Evolutionary conservation across 2,329 filamentous ascomycete species (phyloP).

Genomic region (Clarireedia homoeocarpa): DNA sequence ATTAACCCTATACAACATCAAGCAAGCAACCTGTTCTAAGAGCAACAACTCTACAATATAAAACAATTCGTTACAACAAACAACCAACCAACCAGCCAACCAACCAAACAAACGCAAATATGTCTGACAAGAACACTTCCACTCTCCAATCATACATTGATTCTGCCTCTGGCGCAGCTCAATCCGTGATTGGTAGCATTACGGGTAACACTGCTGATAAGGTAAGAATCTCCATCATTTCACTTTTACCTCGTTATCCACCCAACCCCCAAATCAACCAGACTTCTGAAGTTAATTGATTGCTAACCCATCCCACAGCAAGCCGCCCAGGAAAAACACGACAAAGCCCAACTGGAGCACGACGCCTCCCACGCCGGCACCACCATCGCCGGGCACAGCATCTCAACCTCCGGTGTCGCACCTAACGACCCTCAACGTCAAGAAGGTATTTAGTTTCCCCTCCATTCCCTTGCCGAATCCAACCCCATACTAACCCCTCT

Average conservation of each 20-base stretch:
- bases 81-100: too few species aligned
- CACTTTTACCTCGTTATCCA: neutral
- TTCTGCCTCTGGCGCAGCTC: constrained; percentile 62
- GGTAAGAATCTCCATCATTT: constrained; percentile 33
- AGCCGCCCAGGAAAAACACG: constrained; percentile 44
- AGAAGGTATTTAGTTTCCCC: constrained; percentile 38
- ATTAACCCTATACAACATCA: too few species aligned
- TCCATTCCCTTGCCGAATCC: too few species aligned
- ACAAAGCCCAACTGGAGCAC: constrained; percentile 58
- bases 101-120: constrained; percentile 19
- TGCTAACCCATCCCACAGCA: constrained; percentile 5
- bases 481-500: too few species aligned
- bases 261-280: neutral
- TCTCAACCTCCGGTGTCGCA: constrained; percentile 61
- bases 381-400: constrained; percentile 65
- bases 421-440: constrained; percentile 67
- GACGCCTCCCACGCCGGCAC: constrained; percentile 66
- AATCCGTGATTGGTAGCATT: constrained; percentile 62
- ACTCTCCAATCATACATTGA: constrained; percentile 74
- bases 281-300: too few species aligned
- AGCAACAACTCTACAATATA: too few species aligned
- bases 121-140: constrained; percentile 51
- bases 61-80: too few species aligned
- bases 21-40: too few species aligned
- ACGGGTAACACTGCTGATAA: constrained; percentile 62